These are phyloP conservation scores for Diophrys appendiculata DNA, from an alignment of 73 alveolate species.

Conservation along the genomic window DNA sequence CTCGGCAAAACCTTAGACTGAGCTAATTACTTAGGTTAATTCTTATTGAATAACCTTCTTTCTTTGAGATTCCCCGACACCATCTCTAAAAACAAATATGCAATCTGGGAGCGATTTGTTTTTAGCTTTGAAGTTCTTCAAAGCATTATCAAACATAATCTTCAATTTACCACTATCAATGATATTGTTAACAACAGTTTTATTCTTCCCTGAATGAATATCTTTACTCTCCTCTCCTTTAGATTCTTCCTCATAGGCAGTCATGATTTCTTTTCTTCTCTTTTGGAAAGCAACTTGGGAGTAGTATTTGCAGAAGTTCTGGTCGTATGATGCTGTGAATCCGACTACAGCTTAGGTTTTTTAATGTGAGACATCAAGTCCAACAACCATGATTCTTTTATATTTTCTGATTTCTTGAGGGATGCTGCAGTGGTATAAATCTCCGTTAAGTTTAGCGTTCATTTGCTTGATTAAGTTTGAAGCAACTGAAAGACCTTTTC, in stretches of 20 bases:
- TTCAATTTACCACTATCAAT: conserved; percentile 10
- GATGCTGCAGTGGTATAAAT: background rate
- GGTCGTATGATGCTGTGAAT: conserved; percentile 21
- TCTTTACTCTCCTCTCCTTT: background rate
- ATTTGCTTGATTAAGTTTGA: background rate
- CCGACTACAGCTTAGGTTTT: conserved; percentile 24
- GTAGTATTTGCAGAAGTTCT: conserved; percentile 23
- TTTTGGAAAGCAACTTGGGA: conserved; percentile 6
- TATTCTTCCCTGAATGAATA: background rate
- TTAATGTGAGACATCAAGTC: conserved; percentile 41
- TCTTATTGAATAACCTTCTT: conserved; percentile 12
- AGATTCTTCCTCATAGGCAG: background rate
- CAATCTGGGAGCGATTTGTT: conserved; percentile 4
- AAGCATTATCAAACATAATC: conserved; percentile 2
- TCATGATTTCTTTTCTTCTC: conserved; percentile 20
- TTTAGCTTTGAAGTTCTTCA: background rate
- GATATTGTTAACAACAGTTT: background rate
- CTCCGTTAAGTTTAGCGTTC: background rate
- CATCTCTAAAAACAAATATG: conserved; percentile 40
- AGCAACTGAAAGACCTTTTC: conserved; percentile 1
- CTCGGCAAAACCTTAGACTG: background rate
- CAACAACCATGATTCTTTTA: conserved; percentile 28
- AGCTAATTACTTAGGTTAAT: background rate
- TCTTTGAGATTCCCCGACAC: conserved; percentile 35
- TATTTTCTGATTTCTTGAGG: background rate